These are phyloP conservation scores for Xylaria sp. DNA, from an alignment of 2,329 filamentous ascomycete genomes.

Conservation along the genomic window DNA sequence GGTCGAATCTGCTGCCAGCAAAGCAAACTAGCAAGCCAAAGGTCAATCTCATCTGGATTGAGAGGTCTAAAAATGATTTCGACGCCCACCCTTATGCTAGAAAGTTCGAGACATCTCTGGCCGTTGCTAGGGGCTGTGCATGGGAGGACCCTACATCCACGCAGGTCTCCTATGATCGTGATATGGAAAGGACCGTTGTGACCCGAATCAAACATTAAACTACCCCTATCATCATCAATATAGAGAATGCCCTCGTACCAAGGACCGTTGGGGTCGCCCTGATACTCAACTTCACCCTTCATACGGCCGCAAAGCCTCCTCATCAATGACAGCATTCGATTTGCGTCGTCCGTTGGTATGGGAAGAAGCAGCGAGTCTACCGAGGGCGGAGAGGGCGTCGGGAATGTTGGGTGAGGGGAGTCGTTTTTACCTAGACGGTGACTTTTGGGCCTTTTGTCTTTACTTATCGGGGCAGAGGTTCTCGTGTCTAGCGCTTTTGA, in stretches of 20 bases:
- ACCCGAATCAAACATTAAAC: conserved; percentile 75
- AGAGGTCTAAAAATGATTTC: conserved; percentile 70
- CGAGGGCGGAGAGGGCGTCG: conserved; percentile 58
- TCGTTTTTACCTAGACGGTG: conserved; percentile 61
- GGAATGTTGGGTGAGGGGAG: conserved; percentile 63
- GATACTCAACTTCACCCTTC: conserved; percentile 78
- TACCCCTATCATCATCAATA: conserved; percentile 77
- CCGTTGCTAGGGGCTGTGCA: conserved; percentile 54
- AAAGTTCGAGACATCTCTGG: conserved; percentile 59
- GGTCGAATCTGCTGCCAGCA: conserved; percentile 81
- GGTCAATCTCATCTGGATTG: conserved; percentile 70
- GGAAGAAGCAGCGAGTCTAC: conserved; percentile 66
- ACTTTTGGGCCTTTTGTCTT: conserved; percentile 55
- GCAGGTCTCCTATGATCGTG: conserved; percentile 72
- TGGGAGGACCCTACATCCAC: conserved; percentile 72
- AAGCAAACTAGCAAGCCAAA: conserved; percentile 80
- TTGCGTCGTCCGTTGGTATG: conserved; percentile 69
- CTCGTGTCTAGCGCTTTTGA: conserved; percentile 46
- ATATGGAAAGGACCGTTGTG: conserved; percentile 68
- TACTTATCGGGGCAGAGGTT: conserved; percentile 31
- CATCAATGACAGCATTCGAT: conserved; percentile 77
- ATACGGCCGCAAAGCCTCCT: conserved; percentile 78
- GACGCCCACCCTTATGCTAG: conserved; percentile 58
- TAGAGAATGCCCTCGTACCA: conserved; percentile 78
- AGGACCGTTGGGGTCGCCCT: conserved; percentile 61